Conservation (phyloP, 306 rosid species). For the Prunus kanzakura region DNA sequence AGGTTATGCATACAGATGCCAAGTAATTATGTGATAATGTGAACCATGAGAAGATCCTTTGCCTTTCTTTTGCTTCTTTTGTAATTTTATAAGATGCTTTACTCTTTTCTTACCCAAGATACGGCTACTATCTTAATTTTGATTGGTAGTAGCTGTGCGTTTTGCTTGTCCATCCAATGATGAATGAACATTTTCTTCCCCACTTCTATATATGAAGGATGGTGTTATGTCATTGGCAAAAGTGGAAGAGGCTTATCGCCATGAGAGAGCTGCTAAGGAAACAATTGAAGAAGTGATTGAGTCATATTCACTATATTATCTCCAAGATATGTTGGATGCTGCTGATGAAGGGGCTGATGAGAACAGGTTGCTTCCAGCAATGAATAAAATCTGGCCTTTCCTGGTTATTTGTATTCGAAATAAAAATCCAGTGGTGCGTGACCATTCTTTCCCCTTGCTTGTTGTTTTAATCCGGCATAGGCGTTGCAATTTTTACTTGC, state of each 20-base stretch:
- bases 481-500: neutral
- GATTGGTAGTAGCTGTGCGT: neutral
- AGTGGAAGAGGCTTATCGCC: constrained; percentile 77
- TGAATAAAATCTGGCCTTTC: constrained; percentile 95
- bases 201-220: constrained; percentile 34
- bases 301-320: constrained; percentile 50
- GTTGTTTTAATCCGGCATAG: neutral
- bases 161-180: neutral
- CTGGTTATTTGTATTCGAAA: constrained; percentile 71
- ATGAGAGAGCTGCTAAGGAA: constrained; percentile 70
- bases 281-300: constrained; percentile 55
- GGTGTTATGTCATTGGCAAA: constrained; percentile 54
- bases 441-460: constrained; percentile 14
- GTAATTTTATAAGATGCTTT: neutral
- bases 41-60: neutral
- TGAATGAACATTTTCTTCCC: neutral
- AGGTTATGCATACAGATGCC: neutral
- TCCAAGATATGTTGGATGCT: constrained; percentile 61
- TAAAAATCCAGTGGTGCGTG: constrained; percentile 69
- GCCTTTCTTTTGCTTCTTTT: neutral
- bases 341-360: constrained; percentile 70
- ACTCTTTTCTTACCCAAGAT: neutral
- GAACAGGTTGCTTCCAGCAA: constrained; percentile 91
- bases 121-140: neutral
- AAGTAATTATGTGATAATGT: neutral